Evolutionary conservation across 2,329 filamentous ascomycete species (phyloP).

Genomic region (Metarhizium sp.): DNA sequence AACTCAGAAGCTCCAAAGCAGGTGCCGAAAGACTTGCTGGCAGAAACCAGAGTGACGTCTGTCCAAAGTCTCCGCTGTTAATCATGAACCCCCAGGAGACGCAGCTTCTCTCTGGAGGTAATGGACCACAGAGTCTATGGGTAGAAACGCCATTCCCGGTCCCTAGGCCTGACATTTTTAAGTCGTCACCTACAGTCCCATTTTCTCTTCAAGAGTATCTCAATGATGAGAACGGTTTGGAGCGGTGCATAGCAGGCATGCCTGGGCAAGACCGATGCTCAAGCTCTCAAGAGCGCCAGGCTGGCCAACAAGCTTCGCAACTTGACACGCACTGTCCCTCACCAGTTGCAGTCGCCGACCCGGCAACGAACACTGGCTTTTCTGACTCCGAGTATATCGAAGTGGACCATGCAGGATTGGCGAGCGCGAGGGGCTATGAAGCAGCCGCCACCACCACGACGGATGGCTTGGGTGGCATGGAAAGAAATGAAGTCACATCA

Average conservation of each 20-base stretch:
- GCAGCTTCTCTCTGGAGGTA: not conserved
- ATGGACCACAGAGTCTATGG: not conserved
- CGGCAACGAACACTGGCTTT: not conserved
- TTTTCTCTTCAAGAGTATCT: slow-evolving; percentile 4
- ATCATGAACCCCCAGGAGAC: slow-evolving; percentile 2
- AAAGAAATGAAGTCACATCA: not conserved
- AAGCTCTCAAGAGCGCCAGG: not conserved
- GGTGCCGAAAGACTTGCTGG: not conserved
- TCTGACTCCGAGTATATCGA: not conserved
- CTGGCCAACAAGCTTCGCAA: not conserved
- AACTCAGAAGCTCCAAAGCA: not conserved
- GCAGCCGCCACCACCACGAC: not conserved
- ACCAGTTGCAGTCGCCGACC: not conserved
- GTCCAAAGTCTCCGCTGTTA: not conserved
- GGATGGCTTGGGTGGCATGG: not conserved
- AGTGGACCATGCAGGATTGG: not conserved
- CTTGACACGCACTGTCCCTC: not conserved
- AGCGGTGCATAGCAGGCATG: not conserved
- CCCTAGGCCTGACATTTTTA: not conserved
- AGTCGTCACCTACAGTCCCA: not conserved
- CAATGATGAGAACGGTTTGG: slow-evolving; percentile 1
- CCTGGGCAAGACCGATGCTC: not conserved
- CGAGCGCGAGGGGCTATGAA: not conserved
- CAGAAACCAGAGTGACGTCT: too few species aligned
- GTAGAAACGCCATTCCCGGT: not conserved